phyloP scores from a whole-genome alignment of 495 filamentous ascomycete species.

The Rhypophila decipiens region DNA sequence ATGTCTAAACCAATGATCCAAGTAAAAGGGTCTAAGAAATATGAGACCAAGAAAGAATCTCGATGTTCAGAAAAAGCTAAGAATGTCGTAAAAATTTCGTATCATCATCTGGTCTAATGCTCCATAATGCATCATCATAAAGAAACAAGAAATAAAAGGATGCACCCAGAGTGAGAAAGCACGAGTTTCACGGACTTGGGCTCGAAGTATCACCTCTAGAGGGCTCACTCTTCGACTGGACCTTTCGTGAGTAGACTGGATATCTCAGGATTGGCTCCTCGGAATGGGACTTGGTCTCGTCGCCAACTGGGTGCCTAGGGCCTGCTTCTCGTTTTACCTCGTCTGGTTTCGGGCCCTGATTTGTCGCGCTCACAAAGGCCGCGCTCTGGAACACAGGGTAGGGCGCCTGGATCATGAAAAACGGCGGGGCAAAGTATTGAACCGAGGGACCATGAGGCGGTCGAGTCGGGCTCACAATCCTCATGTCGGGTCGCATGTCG shows the following conservation, averaged over 20 bases:
- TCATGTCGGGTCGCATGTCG: slow-evolving; percentile 5
- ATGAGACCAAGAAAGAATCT: too few relatives aligned
- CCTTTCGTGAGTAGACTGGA: slow-evolving; percentile 23
- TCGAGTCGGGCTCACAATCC: slow-evolving; percentile 2
- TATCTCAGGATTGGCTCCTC: slow-evolving; percentile 10
- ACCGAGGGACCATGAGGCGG: slow-evolving; percentile 1
- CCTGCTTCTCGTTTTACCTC: not conserved
- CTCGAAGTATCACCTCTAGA: not conserved
- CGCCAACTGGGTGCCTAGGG: not conserved
- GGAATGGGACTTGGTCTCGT: not conserved
- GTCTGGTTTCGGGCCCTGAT: slow-evolving; percentile 1
- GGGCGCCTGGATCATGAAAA: slow-evolving; percentile 12
- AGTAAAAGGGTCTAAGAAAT: too few relatives aligned
- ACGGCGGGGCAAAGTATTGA: slow-evolving; percentile 15
- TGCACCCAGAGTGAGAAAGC: too few relatives aligned
- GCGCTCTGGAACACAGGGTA: slow-evolving; percentile 11
- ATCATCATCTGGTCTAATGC: too few relatives aligned
- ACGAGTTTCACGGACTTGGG: not conserved
- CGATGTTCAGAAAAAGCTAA: too few relatives aligned
- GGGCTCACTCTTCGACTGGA: slow-evolving; percentile 32
- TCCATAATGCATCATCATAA: too few relatives aligned
- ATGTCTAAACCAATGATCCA: too few relatives aligned
- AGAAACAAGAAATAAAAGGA: too few relatives aligned
- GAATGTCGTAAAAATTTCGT: too few relatives aligned
- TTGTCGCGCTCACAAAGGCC: not conserved